These are phyloP conservation scores for Zoysia japonica DNA, from an alignment of 176 grass and related monocot genomes.

Conservation along the genomic window DNA sequence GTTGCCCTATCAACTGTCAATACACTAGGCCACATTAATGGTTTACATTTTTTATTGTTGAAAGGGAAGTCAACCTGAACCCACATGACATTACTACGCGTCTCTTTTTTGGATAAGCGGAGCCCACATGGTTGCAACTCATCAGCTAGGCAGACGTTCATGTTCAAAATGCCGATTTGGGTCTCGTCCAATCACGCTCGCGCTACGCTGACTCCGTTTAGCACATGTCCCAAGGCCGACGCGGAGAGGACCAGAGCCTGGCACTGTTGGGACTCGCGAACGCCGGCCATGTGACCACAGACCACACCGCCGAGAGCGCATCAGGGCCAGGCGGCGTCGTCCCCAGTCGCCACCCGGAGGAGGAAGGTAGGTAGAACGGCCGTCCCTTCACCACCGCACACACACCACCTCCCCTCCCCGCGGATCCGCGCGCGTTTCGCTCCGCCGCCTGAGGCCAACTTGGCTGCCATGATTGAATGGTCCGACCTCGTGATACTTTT, in stretches of 20 bases:
- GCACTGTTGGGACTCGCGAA: not conserved
- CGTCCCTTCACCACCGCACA: not conserved
- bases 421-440: slow-evolving; percentile 40
- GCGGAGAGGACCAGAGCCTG: not conserved
- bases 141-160: not conserved
- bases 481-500: not conserved
- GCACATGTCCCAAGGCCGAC: not conserved
- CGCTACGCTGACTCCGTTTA: not conserved
- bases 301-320: not conserved
- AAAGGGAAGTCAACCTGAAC: not conserved
- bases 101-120: not conserved
- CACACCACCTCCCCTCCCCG: not conserved
- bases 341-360: slow-evolving; percentile 33
- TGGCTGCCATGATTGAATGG: slow-evolving; percentile 22
- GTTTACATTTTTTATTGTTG: not conserved
- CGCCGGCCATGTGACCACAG: slow-evolving; percentile 21
- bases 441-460: slow-evolving; percentile 23
- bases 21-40: not conserved
- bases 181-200: not conserved
- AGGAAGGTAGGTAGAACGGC: not conserved
- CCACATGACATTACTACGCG: not conserved
- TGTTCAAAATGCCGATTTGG: not conserved
- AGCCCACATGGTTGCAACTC: not conserved
- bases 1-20: not conserved
- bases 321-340: not conserved